Evolutionary conservation across 805 yeast genomes (phyloP), one percentile per base, ranked within the genome.

Genomic region (Lachancea quebecensis): DNA sequence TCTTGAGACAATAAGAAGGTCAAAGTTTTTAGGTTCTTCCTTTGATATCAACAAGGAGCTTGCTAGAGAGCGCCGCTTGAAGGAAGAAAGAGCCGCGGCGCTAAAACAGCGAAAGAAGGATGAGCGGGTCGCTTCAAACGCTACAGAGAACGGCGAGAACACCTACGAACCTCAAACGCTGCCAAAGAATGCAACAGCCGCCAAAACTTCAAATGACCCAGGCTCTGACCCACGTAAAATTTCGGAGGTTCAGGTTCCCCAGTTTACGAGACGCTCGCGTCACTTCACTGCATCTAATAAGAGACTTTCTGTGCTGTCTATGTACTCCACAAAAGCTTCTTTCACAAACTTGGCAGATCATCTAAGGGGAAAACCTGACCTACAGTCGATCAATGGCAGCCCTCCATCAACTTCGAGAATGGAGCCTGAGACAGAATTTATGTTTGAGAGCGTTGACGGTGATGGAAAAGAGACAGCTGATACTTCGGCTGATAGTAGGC

Each of bases 271-370:
- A 62, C 76, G 77, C 54, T 81, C 87, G 2, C 74, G 77, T 55
- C 70, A 77, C 45, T 81, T 80, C 58, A 73, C 82, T 32, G 72
- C 73, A 45, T 75, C 80, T 6, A 78, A 78, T 57, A 84, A 80
- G 63, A 74, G 93, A 57, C 67, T 82, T 44, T 80, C 87, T 29
- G 84, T 84, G n/a, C 62, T 84, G 35, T 81, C 89, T 0, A 68
- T 82, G 63, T 81, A 81, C 54, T 82, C 90, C 0, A 78, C 89
- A 2, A 79, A 75, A 50, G 77, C 74, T 38, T 80, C 87, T 0
- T 81, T 75, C 52, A 75, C 74, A 34, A 81, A 83, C 56, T 68
- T 82, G 56, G 75, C 74, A 15, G 66, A 70, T 15, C 67, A 69
- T 35, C 49, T 75, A 47, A 68, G 65, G 36, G 50, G 49, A 5